phyloP scores from a whole-genome alignment of 345 rosid genomes.

The Eucalyptus grandis region DNA sequence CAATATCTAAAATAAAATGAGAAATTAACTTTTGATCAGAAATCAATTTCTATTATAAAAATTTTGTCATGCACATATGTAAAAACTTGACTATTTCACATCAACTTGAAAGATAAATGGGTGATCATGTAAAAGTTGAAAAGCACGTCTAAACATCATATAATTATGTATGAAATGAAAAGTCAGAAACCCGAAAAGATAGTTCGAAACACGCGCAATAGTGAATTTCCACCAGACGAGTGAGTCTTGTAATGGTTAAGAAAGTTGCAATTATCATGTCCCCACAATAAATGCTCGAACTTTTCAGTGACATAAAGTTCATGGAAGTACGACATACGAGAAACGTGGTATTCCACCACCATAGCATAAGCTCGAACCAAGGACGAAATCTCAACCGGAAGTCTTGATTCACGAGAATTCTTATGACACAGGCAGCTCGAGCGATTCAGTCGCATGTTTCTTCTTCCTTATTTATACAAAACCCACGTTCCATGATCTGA shows the following conservation, averaged over 20 bases:
- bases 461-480: neutral
- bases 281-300: neutral
- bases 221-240: neutral
- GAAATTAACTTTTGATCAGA: fast-evolving
- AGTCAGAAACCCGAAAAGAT: neutral
- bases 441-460: neutral
- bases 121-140: neutral
- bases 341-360: neutral
- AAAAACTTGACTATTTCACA: neutral
- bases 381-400: neutral
- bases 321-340: neutral
- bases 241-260: neutral
- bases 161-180: neutral
- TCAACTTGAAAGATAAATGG: neutral
- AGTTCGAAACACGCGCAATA: neutral
- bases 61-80: fast-evolving
- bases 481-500: neutral
- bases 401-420: neutral
- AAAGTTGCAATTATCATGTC: neutral
- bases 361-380: neutral
- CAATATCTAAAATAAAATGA: fast-evolving
- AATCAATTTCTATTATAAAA: fast-evolving
- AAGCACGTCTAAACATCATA: neutral
- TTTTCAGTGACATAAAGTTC: neutral
- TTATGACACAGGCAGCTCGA: neutral